Conservation (phyloP, 208 protist species). For the Strigomonas oncopelti region DNA sequence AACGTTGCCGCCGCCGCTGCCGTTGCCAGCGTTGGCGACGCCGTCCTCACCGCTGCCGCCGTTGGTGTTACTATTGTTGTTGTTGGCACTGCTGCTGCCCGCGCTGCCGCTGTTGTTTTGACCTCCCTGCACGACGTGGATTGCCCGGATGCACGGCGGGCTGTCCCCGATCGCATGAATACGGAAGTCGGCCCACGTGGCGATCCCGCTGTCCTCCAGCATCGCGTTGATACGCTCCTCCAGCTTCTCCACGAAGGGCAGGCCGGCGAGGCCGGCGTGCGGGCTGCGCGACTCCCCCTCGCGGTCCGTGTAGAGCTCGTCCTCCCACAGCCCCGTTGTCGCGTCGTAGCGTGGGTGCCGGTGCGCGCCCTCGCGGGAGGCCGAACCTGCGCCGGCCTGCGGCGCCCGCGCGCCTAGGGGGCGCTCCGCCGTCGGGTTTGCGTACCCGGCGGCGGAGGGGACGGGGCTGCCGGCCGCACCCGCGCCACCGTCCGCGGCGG, state of each 20-base stretch:
- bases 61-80: constrained; percentile 1
- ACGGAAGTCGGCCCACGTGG: constrained; percentile 57
- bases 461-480: not conserved
- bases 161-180: constrained; percentile 58
- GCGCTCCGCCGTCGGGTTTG: not conserved
- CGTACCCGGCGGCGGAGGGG: not conserved
- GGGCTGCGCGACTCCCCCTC: not conserved
- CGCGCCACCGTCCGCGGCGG: not conserved
- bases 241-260: constrained; percentile 31
- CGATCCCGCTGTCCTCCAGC: constrained; percentile 79
- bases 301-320: not conserved
- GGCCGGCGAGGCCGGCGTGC: constrained; percentile 9
- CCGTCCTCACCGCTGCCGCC: not conserved
- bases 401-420: not conserved
- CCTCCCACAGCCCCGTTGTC: constrained; percentile 6
- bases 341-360: constrained; percentile 7
- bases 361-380: not conserved
- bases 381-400: not conserved
- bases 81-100: not conserved
- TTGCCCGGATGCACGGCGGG: constrained; percentile 52
- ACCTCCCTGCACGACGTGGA: constrained; percentile 45
- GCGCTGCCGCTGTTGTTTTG: constrained; percentile 13
- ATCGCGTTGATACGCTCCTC: constrained; percentile 76
- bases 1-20: not conserved
- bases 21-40: not conserved